Percentiles rank a stretch among this genome's conserved stretches.
Conservation (phyloP, 2,329 filamentous ascomycete species). For the Fusarium pilosicola region DNA sequence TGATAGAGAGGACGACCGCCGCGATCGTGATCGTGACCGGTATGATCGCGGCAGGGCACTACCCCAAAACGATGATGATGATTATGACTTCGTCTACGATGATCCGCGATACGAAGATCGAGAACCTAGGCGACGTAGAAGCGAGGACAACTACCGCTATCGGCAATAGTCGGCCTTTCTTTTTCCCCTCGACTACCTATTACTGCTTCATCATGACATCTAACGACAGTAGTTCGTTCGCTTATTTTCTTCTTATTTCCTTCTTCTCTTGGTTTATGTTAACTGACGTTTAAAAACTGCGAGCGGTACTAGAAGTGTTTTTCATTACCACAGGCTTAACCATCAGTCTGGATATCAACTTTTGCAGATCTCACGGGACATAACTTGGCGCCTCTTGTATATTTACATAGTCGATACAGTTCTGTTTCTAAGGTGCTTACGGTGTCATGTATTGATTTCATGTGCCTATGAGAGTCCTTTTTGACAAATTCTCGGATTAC, state of each 20-base stretch:
- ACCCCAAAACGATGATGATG: slow-evolving; percentile 36
- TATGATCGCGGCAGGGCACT: slow-evolving; percentile 37
- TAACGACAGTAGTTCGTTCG: slow-evolving; percentile 15
- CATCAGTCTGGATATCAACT: not conserved
- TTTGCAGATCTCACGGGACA: slow-evolving; percentile 27
- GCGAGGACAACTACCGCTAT: slow-evolving; percentile 41
- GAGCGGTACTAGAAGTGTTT: not conserved
- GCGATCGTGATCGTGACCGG: slow-evolving; percentile 23
- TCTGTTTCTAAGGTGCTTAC: not conserved
- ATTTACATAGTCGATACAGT: not conserved
- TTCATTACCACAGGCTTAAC: not conserved
- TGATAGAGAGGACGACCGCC: slow-evolving; percentile 17
- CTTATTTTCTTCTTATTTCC: not conserved
- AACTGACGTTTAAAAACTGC: not conserved
- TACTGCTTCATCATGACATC: slow-evolving; percentile 10
- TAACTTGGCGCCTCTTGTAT: slow-evolving; percentile 14
- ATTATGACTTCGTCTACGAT: slow-evolving; percentile 46
- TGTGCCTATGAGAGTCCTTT: not conserved
- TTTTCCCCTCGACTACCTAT: not conserved
- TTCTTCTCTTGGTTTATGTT: not conserved
- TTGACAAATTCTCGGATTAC: not conserved
- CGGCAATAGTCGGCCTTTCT: slow-evolving; percentile 24
- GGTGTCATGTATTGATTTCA: not conserved
- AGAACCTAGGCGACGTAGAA: slow-evolving; percentile 36
- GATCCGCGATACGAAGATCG: slow-evolving; percentile 44